phyloP scores from a whole-genome alignment of 768 basidiomycete genomes.

The Coprinopsis strossmayeri region DNA sequence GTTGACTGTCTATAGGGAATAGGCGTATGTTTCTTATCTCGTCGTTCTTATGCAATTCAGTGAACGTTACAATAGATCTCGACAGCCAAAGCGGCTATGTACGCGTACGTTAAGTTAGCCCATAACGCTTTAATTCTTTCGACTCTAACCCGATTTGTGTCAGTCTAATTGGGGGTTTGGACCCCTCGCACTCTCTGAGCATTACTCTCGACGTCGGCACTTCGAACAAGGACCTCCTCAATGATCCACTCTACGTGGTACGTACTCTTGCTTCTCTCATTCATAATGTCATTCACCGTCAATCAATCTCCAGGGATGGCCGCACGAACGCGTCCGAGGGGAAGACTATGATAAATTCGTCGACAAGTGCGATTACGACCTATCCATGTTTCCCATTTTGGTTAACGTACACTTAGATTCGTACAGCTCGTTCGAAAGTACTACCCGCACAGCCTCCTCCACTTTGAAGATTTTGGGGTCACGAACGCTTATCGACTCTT shows the following conservation, averaged over 20 bases:
- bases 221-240: conserved; percentile 54
- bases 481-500: conserved; percentile 68
- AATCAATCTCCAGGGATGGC: conserved; percentile 55
- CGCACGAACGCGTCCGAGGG: conserved; percentile 61
- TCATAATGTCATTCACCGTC: neutral
- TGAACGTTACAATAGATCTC: conserved; percentile 43
- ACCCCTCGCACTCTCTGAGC: conserved; percentile 51
- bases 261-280: conserved; percentile 17
- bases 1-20: conserved; percentile 29
- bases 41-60: neutral
- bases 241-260: conserved; percentile 64
- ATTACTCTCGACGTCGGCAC: conserved; percentile 76
- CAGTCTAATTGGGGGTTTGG: conserved; percentile 60
- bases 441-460: conserved; percentile 57
- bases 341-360: conserved; percentile 72
- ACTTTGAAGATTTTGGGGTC: conserved; percentile 86
- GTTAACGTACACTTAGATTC: conserved; percentile 37
- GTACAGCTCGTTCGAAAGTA: conserved; percentile 72
- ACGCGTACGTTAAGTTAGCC: conserved; percentile 40
- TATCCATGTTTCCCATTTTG: neutral
- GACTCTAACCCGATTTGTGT: neutral
- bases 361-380: conserved; percentile 46
- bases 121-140: neutral
- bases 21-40: conserved; percentile 33
- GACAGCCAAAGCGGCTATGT: conserved; percentile 72